Evolutionary conservation across 1,284 basidiomycete genomes (phyloP).

Genomic region (Malassezia equina): DNA sequence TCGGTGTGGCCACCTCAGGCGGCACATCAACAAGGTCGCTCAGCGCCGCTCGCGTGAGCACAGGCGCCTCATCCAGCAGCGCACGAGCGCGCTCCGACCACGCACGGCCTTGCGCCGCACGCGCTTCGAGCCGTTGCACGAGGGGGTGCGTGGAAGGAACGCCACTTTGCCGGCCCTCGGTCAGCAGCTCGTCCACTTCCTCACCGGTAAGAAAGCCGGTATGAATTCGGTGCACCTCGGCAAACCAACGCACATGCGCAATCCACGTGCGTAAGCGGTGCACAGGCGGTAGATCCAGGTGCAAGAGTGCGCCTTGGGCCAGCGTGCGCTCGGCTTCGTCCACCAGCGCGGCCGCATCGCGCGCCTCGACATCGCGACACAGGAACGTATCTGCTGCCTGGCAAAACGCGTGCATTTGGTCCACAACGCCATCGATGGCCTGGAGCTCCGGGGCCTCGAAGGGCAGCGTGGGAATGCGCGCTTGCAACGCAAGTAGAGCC

Average conservation of each 20-base stretch:
- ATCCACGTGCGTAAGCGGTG: conserved; percentile 66
- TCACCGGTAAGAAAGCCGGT: conserved; percentile 24
- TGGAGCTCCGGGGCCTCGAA: conserved; percentile 68
- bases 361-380: conserved; percentile 11
- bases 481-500: conserved; percentile 53
- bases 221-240: conserved; percentile 49
- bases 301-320: conserved; percentile 61
- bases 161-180: conserved; percentile 60
- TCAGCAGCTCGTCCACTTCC: conserved; percentile 57
- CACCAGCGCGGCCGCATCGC: conserved; percentile 45
- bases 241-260: conserved; percentile 59
- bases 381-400: conserved; percentile 52
- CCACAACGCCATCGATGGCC: conserved; percentile 55
- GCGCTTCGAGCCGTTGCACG: conserved; percentile 20
- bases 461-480: conserved; percentile 63
- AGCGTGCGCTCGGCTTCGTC: conserved; percentile 61
- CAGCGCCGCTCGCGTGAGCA: conserved; percentile 2
- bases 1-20: neutral
- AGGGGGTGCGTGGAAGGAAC: conserved; percentile 50
- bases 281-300: conserved; percentile 66
- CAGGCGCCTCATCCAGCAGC: neutral
- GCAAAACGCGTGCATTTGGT: conserved; percentile 59
- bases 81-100: conserved; percentile 19
- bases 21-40: conserved; percentile 10
- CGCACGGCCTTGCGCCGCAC: conserved; percentile 20